These are phyloP conservation scores for Dacryopinax primogenitus DNA, from an alignment of 768 basidiomycete species.

Conservation along the genomic window DNA sequence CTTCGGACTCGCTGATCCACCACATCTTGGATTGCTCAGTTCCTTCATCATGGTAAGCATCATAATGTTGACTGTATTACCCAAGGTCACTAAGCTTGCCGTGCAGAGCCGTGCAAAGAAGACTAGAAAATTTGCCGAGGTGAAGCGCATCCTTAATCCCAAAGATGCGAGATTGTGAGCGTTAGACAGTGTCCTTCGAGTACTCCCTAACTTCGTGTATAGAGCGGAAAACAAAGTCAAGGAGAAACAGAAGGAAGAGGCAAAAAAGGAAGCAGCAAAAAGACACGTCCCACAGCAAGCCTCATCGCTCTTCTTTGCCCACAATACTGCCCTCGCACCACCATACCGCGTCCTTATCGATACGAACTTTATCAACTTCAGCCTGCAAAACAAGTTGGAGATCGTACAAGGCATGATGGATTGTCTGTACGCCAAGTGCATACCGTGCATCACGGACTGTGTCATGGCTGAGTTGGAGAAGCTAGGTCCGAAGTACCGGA, in stretches of 20 bases:
- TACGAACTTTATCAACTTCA: constrained; percentile 99
- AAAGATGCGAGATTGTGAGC: constrained; percentile 82
- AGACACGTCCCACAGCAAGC: constrained; percentile 69
- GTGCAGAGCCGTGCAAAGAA: constrained; percentile 77
- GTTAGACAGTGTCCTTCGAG: neutral
- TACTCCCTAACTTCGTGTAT: neutral
- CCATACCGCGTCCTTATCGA: constrained; percentile 96
- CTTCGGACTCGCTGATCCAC: too few relatives aligned
- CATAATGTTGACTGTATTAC: neutral
- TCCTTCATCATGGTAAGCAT: neutral
- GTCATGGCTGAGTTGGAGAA: constrained; percentile 98
- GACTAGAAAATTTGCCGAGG: constrained; percentile 85
- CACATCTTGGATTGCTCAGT: neutral
- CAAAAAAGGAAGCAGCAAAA: constrained; percentile 62
- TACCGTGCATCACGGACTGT: constrained; percentile 98
- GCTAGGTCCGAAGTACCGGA: constrained; percentile 84
- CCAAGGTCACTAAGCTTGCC: neutral
- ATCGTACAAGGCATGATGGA: constrained; percentile 99
- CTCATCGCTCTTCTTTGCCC: constrained; percentile 86
- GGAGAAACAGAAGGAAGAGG: constrained; percentile 71
- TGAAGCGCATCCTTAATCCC: constrained; percentile 88
- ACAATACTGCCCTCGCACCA: constrained; percentile 90
- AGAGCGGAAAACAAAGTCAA: constrained; percentile 93
- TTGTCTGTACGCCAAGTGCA: constrained; percentile 95
- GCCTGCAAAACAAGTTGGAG: constrained; percentile 94